Evolutionary conservation across 164 flowering plant species (phyloP).

Genomic region (Annona cherimola): DNA sequence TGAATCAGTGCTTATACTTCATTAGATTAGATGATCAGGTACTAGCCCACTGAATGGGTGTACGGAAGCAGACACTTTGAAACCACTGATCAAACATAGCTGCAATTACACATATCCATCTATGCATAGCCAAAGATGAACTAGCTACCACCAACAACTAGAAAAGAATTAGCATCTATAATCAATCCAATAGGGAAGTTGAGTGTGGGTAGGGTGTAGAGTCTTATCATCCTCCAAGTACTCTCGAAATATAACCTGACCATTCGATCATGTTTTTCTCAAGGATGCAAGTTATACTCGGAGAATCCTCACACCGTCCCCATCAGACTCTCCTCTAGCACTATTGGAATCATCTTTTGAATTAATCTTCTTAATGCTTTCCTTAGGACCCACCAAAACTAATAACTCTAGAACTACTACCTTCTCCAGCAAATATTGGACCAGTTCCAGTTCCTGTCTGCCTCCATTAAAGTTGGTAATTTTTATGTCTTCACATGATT

Average conservation of each 20-base stretch:
- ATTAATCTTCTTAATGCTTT: neutral
- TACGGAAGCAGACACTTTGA: too few relatives aligned
- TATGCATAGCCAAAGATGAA: neutral
- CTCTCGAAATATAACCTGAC: slow-evolving; percentile 5
- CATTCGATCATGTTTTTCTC: slow-evolving; percentile 9
- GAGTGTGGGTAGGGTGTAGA: slow-evolving; percentile 2
- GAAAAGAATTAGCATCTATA: neutral
- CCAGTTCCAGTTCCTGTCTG: slow-evolving; percentile 1
- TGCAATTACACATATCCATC: too few relatives aligned
- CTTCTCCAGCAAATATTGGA: slow-evolving; percentile 9
- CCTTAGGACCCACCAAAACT: slow-evolving; percentile 6
- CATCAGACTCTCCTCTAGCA: neutral
- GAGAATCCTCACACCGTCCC: neutral
- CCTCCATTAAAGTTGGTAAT: slow-evolving; percentile 10
- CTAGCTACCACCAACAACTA: neutral
- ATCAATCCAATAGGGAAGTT: neutral
- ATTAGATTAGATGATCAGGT: too few relatives aligned
- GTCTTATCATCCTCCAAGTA: neutral
- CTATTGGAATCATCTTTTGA: neutral
- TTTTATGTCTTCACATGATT: slow-evolving; percentile 6
- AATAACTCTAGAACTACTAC: slow-evolving; percentile 2
- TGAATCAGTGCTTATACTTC: too few relatives aligned
- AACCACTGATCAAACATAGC: too few relatives aligned
- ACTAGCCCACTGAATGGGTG: too few relatives aligned
- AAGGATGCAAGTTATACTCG: neutral